phyloP scores from a whole-genome alignment of 1,284 basidiomycete species.

The Rhodotorula sp. region DNA sequence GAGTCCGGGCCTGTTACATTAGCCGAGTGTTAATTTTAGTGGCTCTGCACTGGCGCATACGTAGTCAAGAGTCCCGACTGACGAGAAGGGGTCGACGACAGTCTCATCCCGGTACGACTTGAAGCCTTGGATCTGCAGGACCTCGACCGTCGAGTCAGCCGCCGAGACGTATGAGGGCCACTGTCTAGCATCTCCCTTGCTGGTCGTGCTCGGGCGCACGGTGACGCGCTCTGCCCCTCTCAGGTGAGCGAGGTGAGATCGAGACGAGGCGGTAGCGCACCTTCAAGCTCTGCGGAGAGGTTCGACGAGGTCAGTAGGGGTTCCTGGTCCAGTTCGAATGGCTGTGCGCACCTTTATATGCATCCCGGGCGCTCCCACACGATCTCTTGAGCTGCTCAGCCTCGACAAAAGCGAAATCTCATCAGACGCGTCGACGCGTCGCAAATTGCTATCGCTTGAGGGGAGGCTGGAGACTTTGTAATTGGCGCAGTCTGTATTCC shows the following conservation, averaged over 20 bases:
- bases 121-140: conserved; percentile 81
- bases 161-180: neutral
- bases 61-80: neutral
- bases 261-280: neutral
- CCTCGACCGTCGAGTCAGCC: neutral
- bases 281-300: conserved; percentile 25
- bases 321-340: rapidly evolving
- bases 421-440: neutral
- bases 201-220: neutral
- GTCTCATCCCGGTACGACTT: conserved; percentile 79
- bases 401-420: no score
- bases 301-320: neutral
- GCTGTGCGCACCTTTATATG: neutral
- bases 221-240: neutral
- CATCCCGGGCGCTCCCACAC: neutral
- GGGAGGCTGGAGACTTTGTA: neutral
- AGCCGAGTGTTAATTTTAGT: neutral
- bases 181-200: neutral
- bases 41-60: neutral
- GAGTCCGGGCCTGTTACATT: conserved; percentile 78
- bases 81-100: conserved; percentile 56
- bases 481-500: neutral
- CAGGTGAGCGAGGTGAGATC: neutral
- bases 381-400: neutral
- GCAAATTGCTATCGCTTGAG: neutral